phyloP scores from a whole-genome alignment of 257 asterid species.

The Anisodus tanguticus region DNA sequence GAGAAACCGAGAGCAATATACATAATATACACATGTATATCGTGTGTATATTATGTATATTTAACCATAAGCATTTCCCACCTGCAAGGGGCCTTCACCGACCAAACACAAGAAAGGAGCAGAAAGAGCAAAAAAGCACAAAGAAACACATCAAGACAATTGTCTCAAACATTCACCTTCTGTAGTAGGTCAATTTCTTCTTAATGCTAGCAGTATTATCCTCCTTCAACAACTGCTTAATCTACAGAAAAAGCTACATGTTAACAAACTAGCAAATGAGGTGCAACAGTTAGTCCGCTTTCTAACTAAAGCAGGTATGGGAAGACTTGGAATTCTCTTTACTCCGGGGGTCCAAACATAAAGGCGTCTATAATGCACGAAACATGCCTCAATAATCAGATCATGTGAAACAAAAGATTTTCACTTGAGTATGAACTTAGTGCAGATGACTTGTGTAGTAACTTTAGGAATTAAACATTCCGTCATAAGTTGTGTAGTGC shows the following conservation, averaged over 20 bases:
- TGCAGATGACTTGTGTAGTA: neutral
- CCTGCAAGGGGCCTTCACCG: neutral
- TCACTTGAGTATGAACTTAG: neutral
- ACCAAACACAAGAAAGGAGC: no score
- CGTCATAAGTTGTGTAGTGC: no score
- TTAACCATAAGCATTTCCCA: neutral
- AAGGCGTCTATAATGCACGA: neutral
- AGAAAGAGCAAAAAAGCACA: neutral
- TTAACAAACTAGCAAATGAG: neutral
- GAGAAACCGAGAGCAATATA: no score
- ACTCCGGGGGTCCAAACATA: neutral
- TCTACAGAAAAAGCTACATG: constrained; percentile 39
- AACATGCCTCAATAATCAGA: neutral
- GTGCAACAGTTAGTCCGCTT: neutral
- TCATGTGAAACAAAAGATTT: neutral
- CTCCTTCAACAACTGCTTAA: constrained; percentile 46
- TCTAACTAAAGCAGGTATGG: neutral
- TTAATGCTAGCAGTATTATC: constrained; percentile 39
- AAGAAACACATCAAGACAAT: neutral
- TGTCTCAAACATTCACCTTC: constrained; percentile 55
- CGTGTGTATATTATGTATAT: no score
- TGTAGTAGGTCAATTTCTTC: constrained; percentile 60
- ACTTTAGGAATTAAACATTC: no score
- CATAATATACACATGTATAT: no score
- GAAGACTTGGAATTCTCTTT: neutral